phyloP scores from a whole-genome alignment of 2,329 filamentous ascomycete species.

The Aulographum hederae region DNA sequence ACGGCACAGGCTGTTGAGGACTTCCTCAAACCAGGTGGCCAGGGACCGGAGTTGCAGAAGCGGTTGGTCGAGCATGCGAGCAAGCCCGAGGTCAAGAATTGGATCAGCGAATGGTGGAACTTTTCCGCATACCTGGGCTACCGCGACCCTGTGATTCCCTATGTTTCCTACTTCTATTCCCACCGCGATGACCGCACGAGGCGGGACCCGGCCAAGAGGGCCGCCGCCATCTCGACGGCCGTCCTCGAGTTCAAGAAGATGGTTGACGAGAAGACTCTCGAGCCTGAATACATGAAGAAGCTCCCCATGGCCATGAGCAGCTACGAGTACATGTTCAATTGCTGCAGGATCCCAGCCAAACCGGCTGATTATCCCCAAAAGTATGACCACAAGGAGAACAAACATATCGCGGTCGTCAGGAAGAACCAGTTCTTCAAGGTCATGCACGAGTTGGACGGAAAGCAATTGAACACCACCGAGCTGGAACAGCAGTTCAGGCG shows the following conservation, averaged over 20 bases:
- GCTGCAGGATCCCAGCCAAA: constrained; percentile 64
- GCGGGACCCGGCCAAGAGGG: constrained; percentile 77
- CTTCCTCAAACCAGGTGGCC: constrained; percentile 73
- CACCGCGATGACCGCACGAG: constrained; percentile 83
- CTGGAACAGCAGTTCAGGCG: constrained; percentile 76
- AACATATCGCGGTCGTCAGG: constrained; percentile 76
- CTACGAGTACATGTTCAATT: constrained; percentile 99
- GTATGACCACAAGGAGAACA: constrained; percentile 54
- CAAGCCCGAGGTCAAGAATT: constrained; percentile 72
- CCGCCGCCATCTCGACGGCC: constrained; percentile 73
- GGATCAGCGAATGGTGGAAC: constrained; percentile 98
- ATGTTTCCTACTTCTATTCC: constrained; percentile 99
- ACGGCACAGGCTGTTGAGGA: constrained; percentile 74
- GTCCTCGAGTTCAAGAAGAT: constrained; percentile 87
- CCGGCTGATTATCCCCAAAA: constrained; percentile 72
- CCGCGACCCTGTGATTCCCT: constrained; percentile 89
- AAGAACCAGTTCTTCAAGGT: constrained; percentile 99
- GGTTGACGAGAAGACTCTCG: constrained; percentile 64
- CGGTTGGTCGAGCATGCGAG: constrained; percentile 64
- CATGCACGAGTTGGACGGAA: constrained; percentile 58
- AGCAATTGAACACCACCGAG: constrained; percentile 75
- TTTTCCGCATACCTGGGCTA: constrained; percentile 81
- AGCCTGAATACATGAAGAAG: constrained; percentile 98
- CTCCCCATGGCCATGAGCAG: constrained; percentile 96
- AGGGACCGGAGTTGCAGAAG: constrained; percentile 71